phyloP scores from a whole-genome alignment of 371 early-diverging fungal genomes.

The Mortierella polycephala region DNA sequence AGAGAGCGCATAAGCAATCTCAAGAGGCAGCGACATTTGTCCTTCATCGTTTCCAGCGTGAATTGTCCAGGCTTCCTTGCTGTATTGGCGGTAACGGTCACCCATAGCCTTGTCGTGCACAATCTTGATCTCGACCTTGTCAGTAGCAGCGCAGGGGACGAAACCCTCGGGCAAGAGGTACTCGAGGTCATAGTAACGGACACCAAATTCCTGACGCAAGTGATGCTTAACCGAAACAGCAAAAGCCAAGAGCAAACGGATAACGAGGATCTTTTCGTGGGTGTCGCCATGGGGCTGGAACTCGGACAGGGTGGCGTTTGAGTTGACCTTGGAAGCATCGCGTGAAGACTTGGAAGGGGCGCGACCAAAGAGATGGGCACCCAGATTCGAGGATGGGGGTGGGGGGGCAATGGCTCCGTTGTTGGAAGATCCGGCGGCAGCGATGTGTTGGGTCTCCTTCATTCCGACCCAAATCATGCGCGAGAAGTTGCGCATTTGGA shows the following conservation, averaged over 20 bases:
- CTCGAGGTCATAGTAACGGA: slow-evolving; percentile 65
- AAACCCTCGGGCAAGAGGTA: slow-evolving; percentile 61
- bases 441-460: slow-evolving; percentile 47
- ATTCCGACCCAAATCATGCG: slow-evolving; percentile 73
- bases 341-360: slow-evolving; percentile 3
- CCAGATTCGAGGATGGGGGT: slow-evolving; percentile 10
- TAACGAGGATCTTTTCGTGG: slow-evolving; percentile 72
- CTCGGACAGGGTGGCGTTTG: slow-evolving; percentile 16
- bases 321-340: slow-evolving; percentile 11
- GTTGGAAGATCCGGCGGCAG: slow-evolving; percentile 6
- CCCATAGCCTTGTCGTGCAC: slow-evolving; percentile 29
- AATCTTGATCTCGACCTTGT: slow-evolving; percentile 25
- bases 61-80: slow-evolving; percentile 36
- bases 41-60: slow-evolving; percentile 35
- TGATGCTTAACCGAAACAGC: slow-evolving; percentile 78
- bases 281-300: slow-evolving; percentile 51
- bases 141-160: slow-evolving; percentile 38
- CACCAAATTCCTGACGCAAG: slow-evolving; percentile 73
- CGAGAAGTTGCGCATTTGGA: slow-evolving; percentile 70
- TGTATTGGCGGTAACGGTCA: slow-evolving; percentile 35
- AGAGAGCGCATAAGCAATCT: slow-evolving; percentile 39
- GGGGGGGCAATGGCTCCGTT: slow-evolving; percentile 18
- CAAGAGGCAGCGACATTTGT: slow-evolving; percentile 46
- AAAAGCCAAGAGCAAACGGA: slow-evolving; percentile 77
- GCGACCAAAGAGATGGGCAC: slow-evolving; percentile 46